Base-by-base conservation (phyloP, 495 filamentous ascomycete genomes). In the Hypoxylon fragiforme region DNA sequence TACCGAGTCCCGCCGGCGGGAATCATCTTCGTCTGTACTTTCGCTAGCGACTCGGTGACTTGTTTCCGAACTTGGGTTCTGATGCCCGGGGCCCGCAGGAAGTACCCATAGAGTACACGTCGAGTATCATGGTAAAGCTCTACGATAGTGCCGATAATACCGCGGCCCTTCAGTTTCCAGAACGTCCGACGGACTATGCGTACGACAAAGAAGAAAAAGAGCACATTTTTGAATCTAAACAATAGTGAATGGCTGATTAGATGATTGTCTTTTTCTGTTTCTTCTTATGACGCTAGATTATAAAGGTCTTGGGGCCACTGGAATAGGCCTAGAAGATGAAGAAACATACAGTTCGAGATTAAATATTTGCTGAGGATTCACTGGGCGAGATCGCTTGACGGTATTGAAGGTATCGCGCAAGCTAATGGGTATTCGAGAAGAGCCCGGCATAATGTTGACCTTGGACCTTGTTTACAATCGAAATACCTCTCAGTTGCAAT, bases 121-220 rank as follows among this genome's bases (percentile, higher is more conserved):
- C 85, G 87, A 54, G 84, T 65, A 31, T 82, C 80, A 50, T 74
- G 74, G 76, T 90, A 95, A 45, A 85, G 68, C 68, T 91, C 85
- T 63, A 78, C 77, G 41, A 91, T 60, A 22, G 89, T 88, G 39
- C 95, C 95, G 49, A 95, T 64, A 46, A 95, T 66, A 36, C 95
- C 95, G 63, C 91, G 89, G 57, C 95, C 95, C 62, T 88, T 88
- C 59, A 99, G 77, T 53, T 91, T 88, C 67, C 90, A 83, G 50
- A 88, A 83, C 24, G 80, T 81, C 68, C 88, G 92, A 55, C 91
- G 87, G 9, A 85, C 85, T 78, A 91, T 92, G 60, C 92, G 84
- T 28, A 97, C 76, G 32, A 97, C 69, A 75, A 97, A 97, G 51
- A 94, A 81, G 65, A 91, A 78, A 70, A 99, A 96, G 35, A 97